Base-by-base conservation (phyloP, 2,329 filamentous ascomycete genomes). In the Orbilia blumenaviensis region DNA sequence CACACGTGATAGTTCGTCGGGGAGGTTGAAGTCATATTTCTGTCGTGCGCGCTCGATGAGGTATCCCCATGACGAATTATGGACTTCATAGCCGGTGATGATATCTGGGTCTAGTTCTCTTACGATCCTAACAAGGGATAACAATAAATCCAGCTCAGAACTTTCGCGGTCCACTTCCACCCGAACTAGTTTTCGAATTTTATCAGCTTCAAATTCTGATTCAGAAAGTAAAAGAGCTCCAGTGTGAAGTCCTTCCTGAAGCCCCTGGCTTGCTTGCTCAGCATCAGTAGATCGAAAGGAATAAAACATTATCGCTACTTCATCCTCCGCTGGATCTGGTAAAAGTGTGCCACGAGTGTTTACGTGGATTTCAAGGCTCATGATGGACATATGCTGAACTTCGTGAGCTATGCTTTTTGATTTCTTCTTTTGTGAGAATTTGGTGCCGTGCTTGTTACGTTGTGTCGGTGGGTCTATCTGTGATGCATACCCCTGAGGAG, bases 41-140 rank as follows among this genome's bases (percentile, higher is more conserved):
- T 91, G 83, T 29, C 91, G 87, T 10, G 94, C 94, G 61, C 95
- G 89, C 83, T 99, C 94, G 56, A 97, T 94, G 38, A 99, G 83
- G 82, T 96, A 99, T 0, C 96, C 95, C 95, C 95, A 99, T 0
- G 94, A 97, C 72, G 89, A 88, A 63, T 93, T 92, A 81, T 97
- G 93, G 0, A 98, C 93, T 82, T 99, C 95, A 80, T 95, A 99
- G 0, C 95, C 95, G 0, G 94, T 95, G 44, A 99, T 85, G 27
- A 99, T 92, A 80, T 99, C 95, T 0, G 95, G 95, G 81, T 99
- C 95, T 80, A 91, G 87, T 2, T 85, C 85, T 38, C 93, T 89
- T 18, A 99, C 94, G 80, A 97, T 90, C 79, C 95, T 91, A 14
- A 97, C 90, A 82, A 98, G 88, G n/a, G 89, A 88, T 46, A 92